A percentile compares a stretch with the other conserved stretches of the same genome.
These are phyloP conservation scores for Chaetothyriales sp. DNA, from an alignment of 2,329 filamentous ascomycete genomes.

Conservation along the genomic window DNA sequence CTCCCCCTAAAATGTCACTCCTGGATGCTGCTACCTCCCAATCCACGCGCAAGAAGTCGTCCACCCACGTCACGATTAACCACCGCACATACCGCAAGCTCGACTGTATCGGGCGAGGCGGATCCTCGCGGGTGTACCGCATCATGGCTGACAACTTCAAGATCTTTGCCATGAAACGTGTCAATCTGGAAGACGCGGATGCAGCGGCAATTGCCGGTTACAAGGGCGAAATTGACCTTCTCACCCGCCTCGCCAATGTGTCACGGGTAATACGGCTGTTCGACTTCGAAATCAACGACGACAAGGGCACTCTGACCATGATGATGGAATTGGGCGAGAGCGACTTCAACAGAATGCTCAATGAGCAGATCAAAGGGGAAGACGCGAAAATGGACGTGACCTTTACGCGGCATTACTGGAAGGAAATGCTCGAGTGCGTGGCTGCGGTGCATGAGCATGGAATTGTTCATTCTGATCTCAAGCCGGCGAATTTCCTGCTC, in stretches of 20 bases:
- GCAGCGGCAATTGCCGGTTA: conserved; percentile 71
- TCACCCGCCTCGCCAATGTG: conserved; percentile 67
- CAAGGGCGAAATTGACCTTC: conserved; percentile 87
- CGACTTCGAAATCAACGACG: conserved; percentile 86
- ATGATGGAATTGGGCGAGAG: conserved; percentile 97
- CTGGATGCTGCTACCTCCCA: conserved; percentile 79
- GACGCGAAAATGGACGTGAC: conserved; percentile 68
- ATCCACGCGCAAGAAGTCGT: conserved; percentile 61
- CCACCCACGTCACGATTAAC: conserved; percentile 77
- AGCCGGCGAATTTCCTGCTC: conserved; percentile 92
- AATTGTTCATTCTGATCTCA: conserved; percentile 92
- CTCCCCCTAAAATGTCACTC: conserved; percentile 92
- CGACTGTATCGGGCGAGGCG: conserved; percentile 81
- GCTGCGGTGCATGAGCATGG: conserved; percentile 77
- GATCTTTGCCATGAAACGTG: conserved; percentile 85
- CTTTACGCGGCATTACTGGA: conserved; percentile 97
- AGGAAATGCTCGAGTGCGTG: conserved; percentile 96
- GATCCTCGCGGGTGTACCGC: conserved; percentile 86
- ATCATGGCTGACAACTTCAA: conserved; percentile 96
- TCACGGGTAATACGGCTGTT: conserved; percentile 82
- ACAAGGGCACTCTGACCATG: conserved; percentile 76
- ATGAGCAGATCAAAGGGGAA: conserved; percentile 56
- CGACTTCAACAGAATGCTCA: conserved; percentile 77
- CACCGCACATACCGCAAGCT: conserved; percentile 81
- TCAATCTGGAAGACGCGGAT: conserved; percentile 81